Evolutionary conservation across 495 filamentous ascomycete genomes (phyloP), one percentile per base, ranked within the genome.

Genomic region (Aspergillus leporis): DNA sequence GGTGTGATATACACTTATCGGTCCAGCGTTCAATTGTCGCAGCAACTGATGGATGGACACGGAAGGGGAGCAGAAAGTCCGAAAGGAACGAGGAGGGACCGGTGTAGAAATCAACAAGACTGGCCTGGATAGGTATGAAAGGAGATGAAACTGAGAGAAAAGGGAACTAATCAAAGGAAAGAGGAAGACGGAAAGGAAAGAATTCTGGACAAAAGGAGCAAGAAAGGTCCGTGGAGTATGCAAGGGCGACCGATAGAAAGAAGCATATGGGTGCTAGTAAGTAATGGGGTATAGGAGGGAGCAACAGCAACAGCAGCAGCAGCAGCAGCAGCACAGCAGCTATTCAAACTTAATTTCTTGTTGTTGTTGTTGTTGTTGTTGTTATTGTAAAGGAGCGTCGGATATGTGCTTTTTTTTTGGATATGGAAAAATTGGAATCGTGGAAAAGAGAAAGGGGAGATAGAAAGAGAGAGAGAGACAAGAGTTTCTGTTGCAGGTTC

Each of bases 101-200:
- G 56, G 53, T 50, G 28, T n/a, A 43, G 22, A 53, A 52, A 43
- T 31, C 28, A 53, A 28, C 51, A 57, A 32, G 32, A 52, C 23
- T 47, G 43, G 43, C 43, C 43, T 47, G 18, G 51, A 47, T 34
- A 47, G 23, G 47, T 50, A 53, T 47, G 38, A 60, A 47, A 48
- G 18, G 31, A 56, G 51, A 59, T 32, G 28, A 59, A 40, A 22
- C 43, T 16, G n/a, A 53, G 32, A 61, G 55, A 45, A 41, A 25
- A 55, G 50, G 55, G 31, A 34, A 25, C 36, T 25, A 55, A 60
- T 51, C 28, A 48, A 61, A 60, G 32, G 23, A 60, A 12, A 59
- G 53, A 57, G 47, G 28, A 36, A 60, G 28, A 38, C 45, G 19
- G 25, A 62, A 40, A 58, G 41, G 34, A 58, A 51, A 34, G 54